Evolutionary conservation across 768 basidiomycete genomes (phyloP).

Genomic region (Lyophyllum decastes): DNA sequence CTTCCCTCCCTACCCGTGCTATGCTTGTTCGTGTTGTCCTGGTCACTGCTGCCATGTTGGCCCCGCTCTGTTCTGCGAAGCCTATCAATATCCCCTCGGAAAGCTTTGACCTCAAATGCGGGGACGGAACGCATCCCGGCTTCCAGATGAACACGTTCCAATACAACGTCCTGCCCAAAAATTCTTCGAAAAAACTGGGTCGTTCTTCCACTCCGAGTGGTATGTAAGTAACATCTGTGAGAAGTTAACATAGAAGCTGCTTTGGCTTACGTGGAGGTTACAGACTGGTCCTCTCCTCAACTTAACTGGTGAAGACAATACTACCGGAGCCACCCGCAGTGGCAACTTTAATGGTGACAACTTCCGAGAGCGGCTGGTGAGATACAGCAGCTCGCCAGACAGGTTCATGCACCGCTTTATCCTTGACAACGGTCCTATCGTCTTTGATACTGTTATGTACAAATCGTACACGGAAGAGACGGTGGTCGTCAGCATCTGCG

Average conservation of each 20-base stretch:
- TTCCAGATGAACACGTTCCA: slow-evolving; percentile 14
- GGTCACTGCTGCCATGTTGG: background rate
- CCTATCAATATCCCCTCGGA: background rate
- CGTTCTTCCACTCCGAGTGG: slow-evolving; percentile 17
- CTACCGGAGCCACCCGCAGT: slow-evolving; percentile 1
- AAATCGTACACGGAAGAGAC: slow-evolving; percentile 9
- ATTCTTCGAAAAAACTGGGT: slow-evolving; percentile 11
- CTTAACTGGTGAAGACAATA: slow-evolving; percentile 1
- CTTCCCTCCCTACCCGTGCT: too few relatives aligned
- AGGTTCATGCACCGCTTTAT: background rate
- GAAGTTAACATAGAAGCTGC: background rate
- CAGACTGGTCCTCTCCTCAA: slow-evolving; percentile 1
- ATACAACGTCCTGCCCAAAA: slow-evolving; percentile 2
- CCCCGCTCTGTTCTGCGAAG: background rate
- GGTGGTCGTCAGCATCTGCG: slow-evolving; percentile 6
- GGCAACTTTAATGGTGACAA: background rate
- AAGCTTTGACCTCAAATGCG: slow-evolving; percentile 6
- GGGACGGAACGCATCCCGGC: slow-evolving; percentile 4
- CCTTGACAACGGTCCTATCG: background rate
- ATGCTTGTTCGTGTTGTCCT: slow-evolving; percentile 1
- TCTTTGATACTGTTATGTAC: background rate
- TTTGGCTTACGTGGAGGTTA: background rate
- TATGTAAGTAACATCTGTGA: slow-evolving; percentile 11
- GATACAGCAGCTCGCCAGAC: background rate
- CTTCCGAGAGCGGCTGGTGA: background rate